phyloP scores from a whole-genome alignment of 176 grass and related monocot species.

The Tillandsia leiboldiana region DNA sequence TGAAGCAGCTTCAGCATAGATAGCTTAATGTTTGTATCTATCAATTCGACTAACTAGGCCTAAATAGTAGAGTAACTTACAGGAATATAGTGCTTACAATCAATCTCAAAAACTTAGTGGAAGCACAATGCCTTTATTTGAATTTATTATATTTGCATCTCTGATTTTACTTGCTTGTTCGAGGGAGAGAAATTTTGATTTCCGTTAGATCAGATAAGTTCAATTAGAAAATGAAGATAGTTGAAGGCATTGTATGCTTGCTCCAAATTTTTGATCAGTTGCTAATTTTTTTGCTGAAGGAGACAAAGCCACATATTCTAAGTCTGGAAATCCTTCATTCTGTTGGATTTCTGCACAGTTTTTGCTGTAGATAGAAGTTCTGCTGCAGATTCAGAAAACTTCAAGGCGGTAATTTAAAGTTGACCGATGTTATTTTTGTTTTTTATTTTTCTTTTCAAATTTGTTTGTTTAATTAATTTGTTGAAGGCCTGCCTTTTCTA shows the following conservation, averaged over 20 bases:
- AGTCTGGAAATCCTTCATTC: neutral
- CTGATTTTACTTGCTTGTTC: neutral
- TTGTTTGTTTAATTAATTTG: constrained; percentile 6
- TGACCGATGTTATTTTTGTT: neutral
- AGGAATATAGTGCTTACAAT: too few species aligned
- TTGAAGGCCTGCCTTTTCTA: neutral
- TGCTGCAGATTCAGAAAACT: neutral
- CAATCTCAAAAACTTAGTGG: too few species aligned
- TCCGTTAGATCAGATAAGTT: neutral
- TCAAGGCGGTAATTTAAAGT: neutral
- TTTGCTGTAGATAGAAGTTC: constrained; percentile 1
- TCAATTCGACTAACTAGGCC: too few species aligned
- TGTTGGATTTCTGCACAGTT: neutral
- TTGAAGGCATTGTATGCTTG: too few species aligned
- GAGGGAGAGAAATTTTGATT: neutral
- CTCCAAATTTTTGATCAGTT: too few species aligned
- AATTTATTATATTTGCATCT: neutral
- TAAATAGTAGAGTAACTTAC: too few species aligned
- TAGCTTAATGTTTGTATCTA: too few species aligned
- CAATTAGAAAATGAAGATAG: too few species aligned
- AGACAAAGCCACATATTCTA: neutral
- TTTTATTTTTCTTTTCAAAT: neutral
- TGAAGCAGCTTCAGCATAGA: too few species aligned
- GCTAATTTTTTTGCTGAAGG: neutral
- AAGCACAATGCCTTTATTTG: too few species aligned